Percentiles rank a stretch among this genome's conserved stretches.
These are phyloP conservation scores for Zea luxurians DNA, from an alignment of 176 grass and related monocot species.

Conservation along the genomic window DNA sequence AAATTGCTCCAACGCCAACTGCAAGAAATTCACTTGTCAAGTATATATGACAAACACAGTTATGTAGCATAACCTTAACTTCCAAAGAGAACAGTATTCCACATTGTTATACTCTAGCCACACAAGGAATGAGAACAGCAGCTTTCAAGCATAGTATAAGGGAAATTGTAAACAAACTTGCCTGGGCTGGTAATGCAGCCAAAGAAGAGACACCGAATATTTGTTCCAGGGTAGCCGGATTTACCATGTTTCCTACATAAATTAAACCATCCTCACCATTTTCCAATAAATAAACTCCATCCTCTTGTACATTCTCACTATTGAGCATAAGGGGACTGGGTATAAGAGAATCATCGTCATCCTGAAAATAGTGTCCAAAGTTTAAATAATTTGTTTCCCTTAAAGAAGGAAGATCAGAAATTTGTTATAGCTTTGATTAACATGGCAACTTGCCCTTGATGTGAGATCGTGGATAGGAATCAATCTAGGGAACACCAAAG, in stretches of 20 bases:
- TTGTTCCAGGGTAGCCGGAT: slow-evolving; percentile 53
- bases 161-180: slow-evolving; percentile 25
- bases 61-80: not conserved
- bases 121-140: not conserved
- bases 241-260: slow-evolving; percentile 71
- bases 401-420: not conserved
- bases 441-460: slow-evolving; percentile 45
- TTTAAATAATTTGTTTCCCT: slow-evolving; percentile 10
- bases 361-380: slow-evolving; percentile 46
- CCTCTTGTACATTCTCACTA: slow-evolving; percentile 68
- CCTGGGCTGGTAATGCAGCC: slow-evolving; percentile 65
- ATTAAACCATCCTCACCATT: slow-evolving; percentile 88
- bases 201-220: slow-evolving; percentile 73
- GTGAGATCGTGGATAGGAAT: slow-evolving; percentile 73
- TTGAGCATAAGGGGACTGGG: slow-evolving; percentile 64
- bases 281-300: slow-evolving; percentile 84
- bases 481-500: slow-evolving; percentile 88
- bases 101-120: not conserved
- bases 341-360: slow-evolving; percentile 59
- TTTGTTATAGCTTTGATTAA: not conserved
- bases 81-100: not conserved
- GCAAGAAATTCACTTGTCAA: slow-evolving; percentile 28
- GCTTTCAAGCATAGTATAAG: not conserved
- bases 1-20: slow-evolving; percentile 75
- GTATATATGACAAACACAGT: not conserved